Percentiles rank a stretch among this genome's conserved stretches.
Conservation (phyloP, 352 stramenopile species). For the Globisporangium recalcitrans region DNA sequence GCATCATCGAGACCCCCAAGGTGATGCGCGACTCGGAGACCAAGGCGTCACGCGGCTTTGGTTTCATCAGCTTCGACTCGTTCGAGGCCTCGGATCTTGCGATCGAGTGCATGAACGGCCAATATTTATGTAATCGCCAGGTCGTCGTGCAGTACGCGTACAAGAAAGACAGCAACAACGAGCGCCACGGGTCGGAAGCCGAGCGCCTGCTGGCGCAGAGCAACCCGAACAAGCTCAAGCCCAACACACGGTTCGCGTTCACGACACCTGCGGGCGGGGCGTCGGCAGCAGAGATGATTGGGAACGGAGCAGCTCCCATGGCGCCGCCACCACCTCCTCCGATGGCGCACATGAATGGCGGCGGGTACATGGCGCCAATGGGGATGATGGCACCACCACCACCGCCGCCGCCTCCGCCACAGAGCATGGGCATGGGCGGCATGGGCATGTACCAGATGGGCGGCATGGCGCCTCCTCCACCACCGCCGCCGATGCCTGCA, state of each 20-base stretch:
- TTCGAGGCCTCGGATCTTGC: conserved; percentile 97
- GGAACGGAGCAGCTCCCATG: conserved; percentile 18
- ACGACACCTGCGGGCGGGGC: conserved; percentile 2
- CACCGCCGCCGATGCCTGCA: conserved; percentile 23
- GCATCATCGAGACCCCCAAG: conserved; percentile 94
- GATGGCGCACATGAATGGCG: conserved; percentile 18
- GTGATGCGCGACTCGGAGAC: conserved; percentile 93
- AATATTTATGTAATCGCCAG: conserved; percentile 97
- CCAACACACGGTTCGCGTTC: conserved; percentile 76
- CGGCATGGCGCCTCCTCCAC: conserved; percentile 24
- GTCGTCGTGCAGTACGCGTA: conserved; percentile 99
- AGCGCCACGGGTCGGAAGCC: conserved; percentile 89
- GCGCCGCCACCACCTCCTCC: conserved; percentile 29
- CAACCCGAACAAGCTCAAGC: conserved; percentile 79
- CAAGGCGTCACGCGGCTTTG: conserved; percentile 92
- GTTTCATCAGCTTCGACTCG: conserved; percentile 96
- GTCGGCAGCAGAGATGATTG: conserved; percentile 8
- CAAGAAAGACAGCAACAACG: conserved; percentile 95
- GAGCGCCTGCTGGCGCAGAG: conserved; percentile 81
- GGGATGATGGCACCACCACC: conserved; percentile 24
- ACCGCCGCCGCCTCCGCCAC: conserved; percentile 27
- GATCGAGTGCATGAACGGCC: conserved; percentile 99
- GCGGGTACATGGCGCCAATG: conserved; percentile 39
- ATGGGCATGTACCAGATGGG: conserved; percentile 33
- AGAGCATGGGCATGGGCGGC: conserved; percentile 23